Percentiles rank a stretch among this genome's conserved stretches.
phyloP scores from a whole-genome alignment of 371 early-diverging fungal species.

The Zopfochytrium polystomum region DNA sequence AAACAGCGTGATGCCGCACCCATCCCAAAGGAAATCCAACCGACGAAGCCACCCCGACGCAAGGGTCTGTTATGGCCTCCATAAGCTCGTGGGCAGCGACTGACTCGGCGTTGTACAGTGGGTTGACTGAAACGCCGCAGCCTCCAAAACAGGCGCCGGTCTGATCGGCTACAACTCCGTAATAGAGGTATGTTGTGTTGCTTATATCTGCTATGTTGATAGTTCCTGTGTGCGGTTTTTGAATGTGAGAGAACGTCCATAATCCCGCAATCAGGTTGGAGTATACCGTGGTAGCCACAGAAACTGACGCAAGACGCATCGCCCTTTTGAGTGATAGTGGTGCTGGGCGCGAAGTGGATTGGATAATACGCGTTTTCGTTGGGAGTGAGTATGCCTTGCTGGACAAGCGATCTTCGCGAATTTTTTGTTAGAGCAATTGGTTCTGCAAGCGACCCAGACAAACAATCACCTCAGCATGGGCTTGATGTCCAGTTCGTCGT shows the following conservation, averaged over 20 bases:
- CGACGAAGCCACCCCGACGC: slow-evolving; percentile 9
- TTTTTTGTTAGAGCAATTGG: not conserved
- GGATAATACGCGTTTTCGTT: slow-evolving; percentile 19
- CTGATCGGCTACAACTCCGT: slow-evolving; percentile 33
- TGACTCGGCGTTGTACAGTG: slow-evolving; percentile 4
- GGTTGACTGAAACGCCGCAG: not conserved
- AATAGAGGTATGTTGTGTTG: slow-evolving; percentile 15
- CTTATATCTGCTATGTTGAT: slow-evolving; percentile 10
- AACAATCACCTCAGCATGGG: too few relatives aligned
- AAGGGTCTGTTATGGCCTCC: slow-evolving; percentile 22
- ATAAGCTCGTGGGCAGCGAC: slow-evolving; percentile 26
- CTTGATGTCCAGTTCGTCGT: not conserved
- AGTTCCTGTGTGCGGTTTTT: slow-evolving; percentile 15
- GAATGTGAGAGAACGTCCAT: not conserved
- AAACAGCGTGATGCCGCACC: too few relatives aligned
- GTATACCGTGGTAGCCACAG: slow-evolving; percentile 23
- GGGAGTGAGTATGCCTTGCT: slow-evolving; percentile 16
- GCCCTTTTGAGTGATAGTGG: slow-evolving; percentile 17
- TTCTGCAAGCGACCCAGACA: not conserved
- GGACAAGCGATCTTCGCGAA: not conserved
- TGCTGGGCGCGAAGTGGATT: slow-evolving; percentile 27
- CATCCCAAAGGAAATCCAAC: slow-evolving; percentile 23
- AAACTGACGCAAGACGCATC: slow-evolving; percentile 14
- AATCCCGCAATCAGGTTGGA: not conserved
- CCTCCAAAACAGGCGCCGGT: slow-evolving; percentile 12